Evolutionary conservation across 495 filamentous ascomycete species (phyloP).

Genomic region (Lasiosphaeriaceae sp.): DNA sequence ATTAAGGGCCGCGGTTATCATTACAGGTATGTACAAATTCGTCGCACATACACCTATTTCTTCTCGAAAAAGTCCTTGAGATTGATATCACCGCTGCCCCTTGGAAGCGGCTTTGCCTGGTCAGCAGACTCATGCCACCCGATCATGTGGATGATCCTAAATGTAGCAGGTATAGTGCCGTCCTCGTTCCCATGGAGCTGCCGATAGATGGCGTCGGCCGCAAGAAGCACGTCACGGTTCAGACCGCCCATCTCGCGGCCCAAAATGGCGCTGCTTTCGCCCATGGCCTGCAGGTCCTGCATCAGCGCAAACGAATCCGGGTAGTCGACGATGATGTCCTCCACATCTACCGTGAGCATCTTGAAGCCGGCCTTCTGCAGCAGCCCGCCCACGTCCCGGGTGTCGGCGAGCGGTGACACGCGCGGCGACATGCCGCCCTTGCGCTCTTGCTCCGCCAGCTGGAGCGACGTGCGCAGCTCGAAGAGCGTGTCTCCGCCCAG

Average conservation of each 20-base stretch:
- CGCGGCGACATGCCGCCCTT: slow-evolving; percentile 83
- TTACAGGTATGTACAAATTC: background rate
- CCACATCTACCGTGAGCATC: slow-evolving; percentile 94
- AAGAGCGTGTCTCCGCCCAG: slow-evolving; percentile 91
- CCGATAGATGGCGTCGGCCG: slow-evolving; percentile 84
- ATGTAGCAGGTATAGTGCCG: slow-evolving; percentile 80
- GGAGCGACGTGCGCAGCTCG: slow-evolving; percentile 89
- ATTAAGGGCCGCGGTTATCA: no score
- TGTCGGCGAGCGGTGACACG: slow-evolving; percentile 86
- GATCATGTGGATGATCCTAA: slow-evolving; percentile 92
- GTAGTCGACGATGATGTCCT: slow-evolving; percentile 94
- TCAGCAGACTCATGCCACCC: slow-evolving; percentile 87
- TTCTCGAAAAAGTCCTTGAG: slow-evolving; percentile 73
- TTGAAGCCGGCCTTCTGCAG: slow-evolving; percentile 86
- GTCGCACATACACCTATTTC: slow-evolving; percentile 13
- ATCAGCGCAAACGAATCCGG: slow-evolving; percentile 90
- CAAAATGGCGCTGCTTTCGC: slow-evolving; percentile 81
- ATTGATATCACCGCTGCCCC: slow-evolving; percentile 79
- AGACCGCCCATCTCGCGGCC: slow-evolving; percentile 74
- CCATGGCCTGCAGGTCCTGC: slow-evolving; percentile 91
- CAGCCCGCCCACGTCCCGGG: slow-evolving; percentile 84
- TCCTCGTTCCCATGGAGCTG: slow-evolving; percentile 71
- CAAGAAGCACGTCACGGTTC: slow-evolving; percentile 77
- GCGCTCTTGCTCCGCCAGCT: slow-evolving; percentile 86
- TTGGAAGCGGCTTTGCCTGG: slow-evolving; percentile 71